phyloP scores from a whole-genome alignment of 495 filamentous ascomycete species.

The Margaritispora aquatica region DNA sequence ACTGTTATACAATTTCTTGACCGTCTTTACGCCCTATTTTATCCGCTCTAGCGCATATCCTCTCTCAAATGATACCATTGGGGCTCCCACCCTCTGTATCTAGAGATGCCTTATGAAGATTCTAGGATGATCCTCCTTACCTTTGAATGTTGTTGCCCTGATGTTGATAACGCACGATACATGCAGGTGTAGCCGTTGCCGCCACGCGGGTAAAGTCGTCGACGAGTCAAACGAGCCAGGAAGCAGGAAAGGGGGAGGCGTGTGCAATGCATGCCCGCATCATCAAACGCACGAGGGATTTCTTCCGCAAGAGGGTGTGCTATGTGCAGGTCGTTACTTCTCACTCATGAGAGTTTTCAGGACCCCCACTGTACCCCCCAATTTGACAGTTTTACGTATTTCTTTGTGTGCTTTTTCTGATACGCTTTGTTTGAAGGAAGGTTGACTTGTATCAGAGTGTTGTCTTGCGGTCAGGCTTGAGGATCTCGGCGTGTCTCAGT shows the following conservation, averaged over 20 bases:
- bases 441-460: background rate
- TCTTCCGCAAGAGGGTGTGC: background rate
- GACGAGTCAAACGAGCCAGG: background rate
- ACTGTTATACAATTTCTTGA: background rate
- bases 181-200: background rate
- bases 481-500: too few relatives aligned
- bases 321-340: background rate
- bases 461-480: background rate
- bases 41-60: background rate
- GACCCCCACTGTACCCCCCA: background rate
- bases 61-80: background rate
- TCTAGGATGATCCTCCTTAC: background rate
- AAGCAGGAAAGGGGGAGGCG: background rate
- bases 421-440: background rate
- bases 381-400: background rate
- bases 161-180: background rate
- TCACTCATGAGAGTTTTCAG: background rate
- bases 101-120: background rate
- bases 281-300: background rate
- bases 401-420: background rate
- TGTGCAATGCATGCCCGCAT: background rate
- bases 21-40: background rate
- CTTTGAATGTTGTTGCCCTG: background rate
- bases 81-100: background rate
- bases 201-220: background rate